phyloP scores from a whole-genome alignment of 192 early-diverging fungal genomes.

The Dissophora globulifera region DNA sequence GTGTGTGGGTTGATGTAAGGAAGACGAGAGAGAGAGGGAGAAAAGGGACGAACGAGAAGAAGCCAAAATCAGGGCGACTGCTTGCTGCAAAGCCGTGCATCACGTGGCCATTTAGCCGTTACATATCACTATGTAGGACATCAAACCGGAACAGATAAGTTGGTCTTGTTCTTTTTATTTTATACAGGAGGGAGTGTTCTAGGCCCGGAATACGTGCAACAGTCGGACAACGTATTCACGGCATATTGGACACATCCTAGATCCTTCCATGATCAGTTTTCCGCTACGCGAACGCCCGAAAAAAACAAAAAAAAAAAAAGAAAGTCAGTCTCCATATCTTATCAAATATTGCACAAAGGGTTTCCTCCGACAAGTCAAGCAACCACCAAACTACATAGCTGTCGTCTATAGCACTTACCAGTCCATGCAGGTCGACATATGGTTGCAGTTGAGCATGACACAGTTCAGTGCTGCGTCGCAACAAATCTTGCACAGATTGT shows the following conservation, averaged over 20 bases:
- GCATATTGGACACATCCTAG: conserved; percentile 87
- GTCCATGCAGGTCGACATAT: conserved; percentile 85
- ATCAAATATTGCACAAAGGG: too few relatives aligned
- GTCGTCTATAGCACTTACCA: conserved; percentile 72
- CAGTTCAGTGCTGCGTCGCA: conserved; percentile 83
- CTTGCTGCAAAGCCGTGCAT: too few relatives aligned
- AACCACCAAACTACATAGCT: too few relatives aligned
- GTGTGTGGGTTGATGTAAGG: conserved; percentile 1
- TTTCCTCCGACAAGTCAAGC: conserved; percentile 55
- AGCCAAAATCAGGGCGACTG: too few relatives aligned
- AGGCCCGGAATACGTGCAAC: conserved; percentile 77
- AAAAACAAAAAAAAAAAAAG: conserved; percentile 11
- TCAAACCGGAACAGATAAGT: too few relatives aligned
- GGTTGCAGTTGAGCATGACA: conserved; percentile 88
- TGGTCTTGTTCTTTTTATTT: conserved; percentile 9
- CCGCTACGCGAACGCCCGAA: conserved; percentile 32
- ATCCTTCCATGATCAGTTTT: conserved; percentile 56
- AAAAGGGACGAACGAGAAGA: too few relatives aligned
- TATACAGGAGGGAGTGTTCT: too few relatives aligned
- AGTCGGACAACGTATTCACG: conserved; percentile 73
- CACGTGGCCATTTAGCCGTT: too few relatives aligned
- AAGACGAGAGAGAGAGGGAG: not conserved
- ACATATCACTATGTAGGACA: too few relatives aligned
- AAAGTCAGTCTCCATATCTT: too few relatives aligned
- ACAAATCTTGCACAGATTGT: conserved; percentile 85